Percentiles rank a stretch among this genome's conserved stretches.
Evolutionary conservation across 495 filamentous ascomycete species (phyloP).

Genomic region (Aspergillus wentii): DNA sequence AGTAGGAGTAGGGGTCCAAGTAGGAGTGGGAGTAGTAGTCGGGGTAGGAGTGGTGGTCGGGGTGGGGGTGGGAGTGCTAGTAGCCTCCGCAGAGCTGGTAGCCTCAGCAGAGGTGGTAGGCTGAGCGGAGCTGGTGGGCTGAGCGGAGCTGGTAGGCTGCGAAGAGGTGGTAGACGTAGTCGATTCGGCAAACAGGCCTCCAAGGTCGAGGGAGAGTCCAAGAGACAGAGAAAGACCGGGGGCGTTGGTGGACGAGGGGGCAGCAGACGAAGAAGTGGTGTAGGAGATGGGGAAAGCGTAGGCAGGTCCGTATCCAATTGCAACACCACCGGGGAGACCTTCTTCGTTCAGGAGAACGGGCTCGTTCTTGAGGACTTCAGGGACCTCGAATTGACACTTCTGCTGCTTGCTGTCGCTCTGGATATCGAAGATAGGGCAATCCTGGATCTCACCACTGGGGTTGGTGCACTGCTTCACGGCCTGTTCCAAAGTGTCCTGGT

Average conservation of each 20-base stretch:
- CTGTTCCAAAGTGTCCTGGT: constrained; percentile 40
- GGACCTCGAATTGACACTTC: constrained; percentile 44
- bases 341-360: constrained; percentile 23
- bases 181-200: background rate
- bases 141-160: background rate
- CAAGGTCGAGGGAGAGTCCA: background rate
- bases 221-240: background rate
- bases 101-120: background rate
- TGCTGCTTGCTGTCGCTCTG: constrained; percentile 35
- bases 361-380: constrained; percentile 34
- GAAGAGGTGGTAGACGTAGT: background rate
- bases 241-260: background rate
- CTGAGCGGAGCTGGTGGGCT: background rate
- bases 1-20: constrained; percentile 21
- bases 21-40: constrained; percentile 8
- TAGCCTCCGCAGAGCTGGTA: constrained; percentile 1
- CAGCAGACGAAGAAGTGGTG: constrained; percentile 3
- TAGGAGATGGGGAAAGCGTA: constrained; percentile 34
- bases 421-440: constrained; percentile 57
- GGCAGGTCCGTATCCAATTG: constrained; percentile 47
- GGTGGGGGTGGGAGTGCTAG: constrained; percentile 7
- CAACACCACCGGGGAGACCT: constrained; percentile 50
- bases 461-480: constrained; percentile 47
- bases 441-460: constrained; percentile 45
- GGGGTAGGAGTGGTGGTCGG: constrained; percentile 9